Base-by-base conservation (phyloP, 331 rosid genomes). In the Cydonia oblonga region DNA sequence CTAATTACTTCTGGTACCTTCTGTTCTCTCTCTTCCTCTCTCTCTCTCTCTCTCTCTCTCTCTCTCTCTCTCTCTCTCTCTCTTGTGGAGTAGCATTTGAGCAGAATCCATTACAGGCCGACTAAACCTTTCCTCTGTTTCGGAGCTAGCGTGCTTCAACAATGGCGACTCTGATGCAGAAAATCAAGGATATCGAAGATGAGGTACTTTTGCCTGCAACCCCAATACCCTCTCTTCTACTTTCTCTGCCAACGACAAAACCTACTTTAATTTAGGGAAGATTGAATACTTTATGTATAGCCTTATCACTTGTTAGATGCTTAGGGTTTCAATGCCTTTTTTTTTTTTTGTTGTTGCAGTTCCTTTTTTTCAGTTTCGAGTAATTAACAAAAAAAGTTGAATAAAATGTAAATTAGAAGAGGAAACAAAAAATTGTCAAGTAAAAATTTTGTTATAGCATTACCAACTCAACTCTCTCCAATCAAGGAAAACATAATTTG, bases 141-240 rank as follows among this genome's bases (percentile, higher is more conserved):
- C 26, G 15, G 54, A 29, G 77, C 44, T 74, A 42, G 66, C 33
- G 79, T 26, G 38, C 65, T 78, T 81, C 83, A 79, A 78, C 73
- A 77, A 93, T 91, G 98, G 76, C 98, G 87, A 91, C 98, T 66
- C 88, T 91, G 23, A 93, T 93, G 97, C 96, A 91, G 89, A 93
- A 91, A 89, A 93, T 93, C 81, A 93, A 93, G 82, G 98, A 93
- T 72, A 92, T 92, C 81, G 97, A 89, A 85, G 97, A 92, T 81
- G 97, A 92, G 97, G 97, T 92, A 73, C 70, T 33, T 53, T 68
- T 58, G 35, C 32, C 51, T 23, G 25, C 23, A 1, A 64, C 66
- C 54, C 20, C 20, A 49, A 8, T 58, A 42, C 52, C 44, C 26
- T 5, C 53, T 52, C 30, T 53, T 76, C 49, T 28, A 13, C 58